These are phyloP conservation scores for Sclerotinia borealis DNA, from an alignment of 2,329 filamentous ascomycete species.

Conservation along the genomic window DNA sequence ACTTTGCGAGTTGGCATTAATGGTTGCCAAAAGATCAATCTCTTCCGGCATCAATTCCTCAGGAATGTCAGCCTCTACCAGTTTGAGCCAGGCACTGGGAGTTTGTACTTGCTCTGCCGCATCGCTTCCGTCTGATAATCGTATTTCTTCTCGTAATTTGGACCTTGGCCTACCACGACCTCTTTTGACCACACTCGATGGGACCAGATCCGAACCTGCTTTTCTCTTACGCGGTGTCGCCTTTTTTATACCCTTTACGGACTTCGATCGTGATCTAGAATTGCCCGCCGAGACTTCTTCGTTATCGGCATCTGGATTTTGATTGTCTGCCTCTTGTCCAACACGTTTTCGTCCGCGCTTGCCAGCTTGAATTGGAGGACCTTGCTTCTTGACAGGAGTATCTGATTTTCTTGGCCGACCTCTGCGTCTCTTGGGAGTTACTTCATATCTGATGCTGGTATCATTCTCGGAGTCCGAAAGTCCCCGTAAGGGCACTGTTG, in stretches of 20 bases:
- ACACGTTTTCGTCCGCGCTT: constrained; percentile 26
- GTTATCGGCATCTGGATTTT: constrained; percentile 23
- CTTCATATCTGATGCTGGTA: constrained; percentile 19
- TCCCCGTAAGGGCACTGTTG: constrained; percentile 31
- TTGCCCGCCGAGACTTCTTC: constrained; percentile 23
- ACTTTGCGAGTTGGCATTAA: constrained; percentile 1
- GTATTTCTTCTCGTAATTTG: constrained; percentile 9
- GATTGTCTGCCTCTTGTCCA: constrained; percentile 25
- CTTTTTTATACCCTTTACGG: constrained; percentile 22
- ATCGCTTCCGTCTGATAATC: constrained; percentile 20
- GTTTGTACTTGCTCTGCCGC: constrained; percentile 19
- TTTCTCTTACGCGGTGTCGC: constrained; percentile 16
- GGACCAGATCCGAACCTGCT: background rate
- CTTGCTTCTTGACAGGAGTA: constrained; percentile 31
- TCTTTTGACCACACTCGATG: constrained; percentile 8
- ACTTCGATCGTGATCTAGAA: constrained; percentile 26
- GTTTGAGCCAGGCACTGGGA: constrained; percentile 17
- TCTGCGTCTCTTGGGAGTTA: constrained; percentile 37
- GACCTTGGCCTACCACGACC: constrained; percentile 12
- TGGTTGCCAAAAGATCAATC: constrained; percentile 8
- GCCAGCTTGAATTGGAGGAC: constrained; percentile 23
- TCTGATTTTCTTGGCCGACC: constrained; percentile 39
- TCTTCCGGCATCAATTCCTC: constrained; percentile 11
- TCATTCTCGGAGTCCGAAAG: constrained; percentile 31
- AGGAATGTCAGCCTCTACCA: constrained; percentile 14